Evolutionary conservation across 768 basidiomycete species (phyloP).

Genomic region (Hirschioporus abietinus): DNA sequence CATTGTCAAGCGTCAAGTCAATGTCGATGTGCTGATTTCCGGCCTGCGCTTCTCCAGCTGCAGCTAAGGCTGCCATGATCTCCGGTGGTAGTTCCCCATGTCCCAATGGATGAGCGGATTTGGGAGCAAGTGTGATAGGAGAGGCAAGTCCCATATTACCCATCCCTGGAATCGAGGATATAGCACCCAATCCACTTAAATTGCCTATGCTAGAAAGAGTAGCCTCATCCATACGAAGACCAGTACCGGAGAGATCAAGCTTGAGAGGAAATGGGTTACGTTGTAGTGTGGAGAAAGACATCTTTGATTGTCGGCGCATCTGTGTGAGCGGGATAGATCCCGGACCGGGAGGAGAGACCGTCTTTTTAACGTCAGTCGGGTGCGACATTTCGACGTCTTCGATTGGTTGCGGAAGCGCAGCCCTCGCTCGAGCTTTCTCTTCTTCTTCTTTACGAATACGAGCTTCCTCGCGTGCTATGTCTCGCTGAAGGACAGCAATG

Average conservation of each 20-base stretch:
- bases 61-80: slow-evolving; percentile 58
- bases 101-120: slow-evolving; percentile 56
- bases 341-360: slow-evolving; percentile 28
- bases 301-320: slow-evolving; percentile 62
- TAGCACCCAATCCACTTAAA: background rate
- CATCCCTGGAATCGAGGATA: slow-evolving; percentile 23
- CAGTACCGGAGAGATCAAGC: slow-evolving; percentile 72
- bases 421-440: slow-evolving; percentile 27
- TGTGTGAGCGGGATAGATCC: slow-evolving; percentile 25
- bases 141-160: slow-evolving; percentile 62
- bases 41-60: slow-evolving; percentile 28
- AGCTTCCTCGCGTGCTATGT: slow-evolving; percentile 56
- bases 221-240: slow-evolving; percentile 62
- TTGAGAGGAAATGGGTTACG: slow-evolving; percentile 67
- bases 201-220: background rate
- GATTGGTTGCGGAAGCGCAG: slow-evolving; percentile 23
- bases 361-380: slow-evolving; percentile 21
- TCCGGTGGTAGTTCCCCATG: slow-evolving; percentile 50
- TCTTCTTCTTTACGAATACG: slow-evolving; percentile 41
- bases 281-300: slow-evolving; percentile 76
- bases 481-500: slow-evolving; percentile 66
- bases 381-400: slow-evolving; percentile 17
- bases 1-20: slow-evolving; percentile 49
- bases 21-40: slow-evolving; percentile 40
- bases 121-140: slow-evolving; percentile 78